Evolutionary conservation across 371 early-diverging fungal species (phyloP).

Genomic region (Actinomortierella wolfii): DNA sequence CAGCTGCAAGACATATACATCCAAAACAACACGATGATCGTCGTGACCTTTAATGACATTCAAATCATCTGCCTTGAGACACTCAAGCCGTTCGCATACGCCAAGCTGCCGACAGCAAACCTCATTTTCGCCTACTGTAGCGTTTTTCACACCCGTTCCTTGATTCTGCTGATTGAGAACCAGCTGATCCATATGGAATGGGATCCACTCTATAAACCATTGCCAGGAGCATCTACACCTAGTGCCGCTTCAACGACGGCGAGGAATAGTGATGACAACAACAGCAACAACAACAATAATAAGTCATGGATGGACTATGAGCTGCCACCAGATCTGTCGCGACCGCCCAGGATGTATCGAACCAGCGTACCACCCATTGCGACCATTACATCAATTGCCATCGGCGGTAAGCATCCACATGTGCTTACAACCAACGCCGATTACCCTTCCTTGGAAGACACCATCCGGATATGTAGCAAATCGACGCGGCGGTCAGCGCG

Average conservation of each 20-base stretch:
- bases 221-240: not conserved
- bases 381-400: constrained; percentile 42
- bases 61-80: constrained; percentile 33
- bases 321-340: constrained; percentile 28
- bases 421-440: constrained; percentile 45
- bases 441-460: constrained; percentile 22
- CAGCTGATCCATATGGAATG: constrained; percentile 37
- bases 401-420: constrained; percentile 37
- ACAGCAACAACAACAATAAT: no score
- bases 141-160: constrained; percentile 39
- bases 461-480: constrained; percentile 28
- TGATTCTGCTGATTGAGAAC: constrained; percentile 31
- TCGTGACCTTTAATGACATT: constrained; percentile 23
- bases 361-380: constrained; percentile 35
- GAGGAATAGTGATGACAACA: no score
- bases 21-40: constrained; percentile 34
- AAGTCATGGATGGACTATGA: constrained; percentile 2
- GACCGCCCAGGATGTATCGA: constrained; percentile 22
- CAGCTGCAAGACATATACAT: constrained; percentile 42
- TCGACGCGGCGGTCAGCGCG: constrained; percentile 3
- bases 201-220: constrained; percentile 26
- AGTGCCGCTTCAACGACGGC: no score
- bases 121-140: constrained; percentile 18
- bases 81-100: constrained; percentile 12
- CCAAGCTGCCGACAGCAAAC: constrained; percentile 14